A percentile compares a stretch with the other conserved stretches of the same genome.
phyloP scores from a whole-genome alignment of 2,329 filamentous ascomycete genomes.

The Fusarium circinatum region DNA sequence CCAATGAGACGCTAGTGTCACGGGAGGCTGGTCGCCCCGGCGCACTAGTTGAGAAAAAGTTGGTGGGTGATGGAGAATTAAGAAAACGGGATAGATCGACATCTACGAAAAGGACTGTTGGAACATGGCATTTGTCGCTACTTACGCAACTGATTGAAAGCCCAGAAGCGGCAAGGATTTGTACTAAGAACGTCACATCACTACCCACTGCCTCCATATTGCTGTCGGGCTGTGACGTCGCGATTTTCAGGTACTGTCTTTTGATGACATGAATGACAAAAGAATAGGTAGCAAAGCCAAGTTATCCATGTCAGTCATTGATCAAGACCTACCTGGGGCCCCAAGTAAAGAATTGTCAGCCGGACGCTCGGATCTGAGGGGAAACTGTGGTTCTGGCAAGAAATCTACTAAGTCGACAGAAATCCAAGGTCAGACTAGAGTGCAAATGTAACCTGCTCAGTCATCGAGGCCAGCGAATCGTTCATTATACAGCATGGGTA shows the following conservation, averaged over 20 bases:
- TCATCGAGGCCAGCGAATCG: not conserved
- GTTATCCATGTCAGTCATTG: not conserved
- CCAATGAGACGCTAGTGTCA: slow-evolving; percentile 40
- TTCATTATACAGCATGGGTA: not conserved
- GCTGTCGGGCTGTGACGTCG: not conserved
- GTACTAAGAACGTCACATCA: slow-evolving; percentile 3
- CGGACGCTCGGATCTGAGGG: not conserved
- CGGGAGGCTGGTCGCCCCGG: slow-evolving; percentile 42
- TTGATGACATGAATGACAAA: not conserved
- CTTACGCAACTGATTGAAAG: slow-evolving; percentile 3
- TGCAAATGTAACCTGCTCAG: not conserved
- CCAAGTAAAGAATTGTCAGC: not conserved
- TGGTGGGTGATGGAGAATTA: slow-evolving; percentile 26
- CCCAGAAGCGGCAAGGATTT: not conserved
- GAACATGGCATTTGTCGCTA: slow-evolving; percentile 18
- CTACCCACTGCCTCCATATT: slow-evolving; percentile 3
- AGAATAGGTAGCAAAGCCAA: not conserved
- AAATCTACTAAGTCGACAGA: not conserved
- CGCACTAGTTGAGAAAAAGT: slow-evolving; percentile 23
- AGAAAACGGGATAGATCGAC: slow-evolving; percentile 38
- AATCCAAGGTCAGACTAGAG: not conserved
- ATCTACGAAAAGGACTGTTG: slow-evolving; percentile 20
- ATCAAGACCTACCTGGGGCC: not conserved
- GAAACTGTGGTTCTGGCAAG: not conserved
- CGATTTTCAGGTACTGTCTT: not conserved